Conservation (phyloP, 129 eudicot genomes). For the Chrysanthemum lavandulifolium region DNA sequence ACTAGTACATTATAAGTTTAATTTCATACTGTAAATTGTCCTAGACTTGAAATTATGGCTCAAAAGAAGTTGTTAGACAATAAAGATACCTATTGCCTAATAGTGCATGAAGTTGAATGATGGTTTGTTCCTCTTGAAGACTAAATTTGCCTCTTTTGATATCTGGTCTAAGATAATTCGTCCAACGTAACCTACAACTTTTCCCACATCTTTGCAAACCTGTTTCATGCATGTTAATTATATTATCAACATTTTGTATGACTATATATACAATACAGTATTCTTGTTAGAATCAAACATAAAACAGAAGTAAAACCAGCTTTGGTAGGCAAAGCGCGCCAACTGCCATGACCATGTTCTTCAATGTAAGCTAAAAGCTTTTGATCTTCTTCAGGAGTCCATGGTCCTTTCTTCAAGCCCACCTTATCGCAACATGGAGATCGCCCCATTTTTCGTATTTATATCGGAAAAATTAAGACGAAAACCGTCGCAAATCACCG, state of each 20-base stretch:
- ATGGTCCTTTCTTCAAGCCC: slow-evolving; percentile 92
- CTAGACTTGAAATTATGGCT: background rate
- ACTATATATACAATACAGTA: background rate
- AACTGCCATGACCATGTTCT: slow-evolving; percentile 92
- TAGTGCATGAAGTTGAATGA: slow-evolving; percentile 98
- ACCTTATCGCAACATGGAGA: slow-evolving; percentile 89
- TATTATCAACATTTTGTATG: slow-evolving; percentile 11
- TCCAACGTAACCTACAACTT: slow-evolving; percentile 93
- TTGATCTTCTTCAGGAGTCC: slow-evolving; percentile 98
- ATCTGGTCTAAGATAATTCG: slow-evolving; percentile 88
- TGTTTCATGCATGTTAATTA: slow-evolving; percentile 23
- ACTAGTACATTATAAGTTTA: background rate
- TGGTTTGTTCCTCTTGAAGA: slow-evolving; percentile 91
- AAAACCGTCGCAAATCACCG: background rate
- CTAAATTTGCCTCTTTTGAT: slow-evolving; percentile 95
- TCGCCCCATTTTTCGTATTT: slow-evolving; percentile 53
- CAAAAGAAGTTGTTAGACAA: background rate
- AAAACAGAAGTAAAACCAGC: slow-evolving; percentile 49
- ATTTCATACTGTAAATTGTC: slow-evolving; percentile 10
- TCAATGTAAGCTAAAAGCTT: slow-evolving; percentile 86
- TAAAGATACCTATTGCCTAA: slow-evolving; percentile 73
- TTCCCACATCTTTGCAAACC: slow-evolving; percentile 97
- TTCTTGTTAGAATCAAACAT: background rate
- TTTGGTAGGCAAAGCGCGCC: slow-evolving; percentile 92
- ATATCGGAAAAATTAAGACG: background rate